Evolutionary conservation across 805 yeast species (phyloP), one percentile per base, ranked within the genome.

Genomic region (Candida ponderosae): DNA sequence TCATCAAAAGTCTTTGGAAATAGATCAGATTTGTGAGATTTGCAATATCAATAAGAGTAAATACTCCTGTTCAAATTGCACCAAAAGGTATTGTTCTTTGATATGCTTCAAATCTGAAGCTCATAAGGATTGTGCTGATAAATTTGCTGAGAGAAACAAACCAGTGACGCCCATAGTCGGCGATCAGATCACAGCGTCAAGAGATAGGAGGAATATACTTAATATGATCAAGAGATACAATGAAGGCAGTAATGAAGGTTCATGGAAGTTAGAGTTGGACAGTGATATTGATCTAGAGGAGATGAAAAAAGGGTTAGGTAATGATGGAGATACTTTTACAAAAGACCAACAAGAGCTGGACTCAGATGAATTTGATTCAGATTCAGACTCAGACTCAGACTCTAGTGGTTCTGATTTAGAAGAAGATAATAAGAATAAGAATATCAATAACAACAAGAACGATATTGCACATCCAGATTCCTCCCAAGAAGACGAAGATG

Each of bases 41-140:
- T 11, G 15, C 8, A 13, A 14, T 8, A n/a, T 10, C 26, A 9
- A 13, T 29, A 8, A 21, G 24, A 21, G 24, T 21, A 41, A 39
- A 17, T 41, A 41, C 24, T 15, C 16, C 5, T 41, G 45, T 24
- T 26, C 45, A 3, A 26, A 37, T 15, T 41, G 45, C 15, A 6
- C 19, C 5, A 29, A 26, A 21, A 33, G 21, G 7, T 41, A 41
- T 23, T 41, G 45, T 27, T 39, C 45, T 13, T 14, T 39, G 19
- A 31, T 23, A 4, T 41, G 45, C 20, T 41, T 19, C 33, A 39
- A 41, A 16, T 41, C 45, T 20, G 32, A 23, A 13, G 11, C 19
- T 13, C 45, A 39, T 32, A 27, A 19, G 10, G 7, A 16, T 4
- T 41, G 45, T 28, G 34, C 38, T 6, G 40, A 36, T 24, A 18